Evolutionary conservation across 176 grass and related monocot genomes (phyloP), one percentile per base, ranked within the genome.

Genomic region (Triticum timopheevii): DNA sequence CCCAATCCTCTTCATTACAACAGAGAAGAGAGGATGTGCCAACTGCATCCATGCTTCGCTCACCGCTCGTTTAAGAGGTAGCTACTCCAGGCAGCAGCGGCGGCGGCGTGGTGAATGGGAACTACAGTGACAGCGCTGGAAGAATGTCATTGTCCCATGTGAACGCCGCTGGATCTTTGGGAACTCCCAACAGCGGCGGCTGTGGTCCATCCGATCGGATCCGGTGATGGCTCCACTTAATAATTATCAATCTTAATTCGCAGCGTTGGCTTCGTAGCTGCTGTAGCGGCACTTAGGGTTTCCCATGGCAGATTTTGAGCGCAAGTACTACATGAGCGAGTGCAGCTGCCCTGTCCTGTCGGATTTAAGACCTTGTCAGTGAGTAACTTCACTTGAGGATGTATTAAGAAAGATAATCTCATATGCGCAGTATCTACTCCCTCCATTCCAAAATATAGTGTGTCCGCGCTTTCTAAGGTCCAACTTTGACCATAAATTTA

Each of bases 61-160:
- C 52, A 16, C 34, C 4, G 27, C 54, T 72, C 2, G 8, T 30
- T 30, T 31, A 34, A 36, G 13, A 64, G 58, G 6, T 72, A 42
- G 69, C 22, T 73, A 73, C 22, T 39, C 28, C 10, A 20, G 70
- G 11, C 49, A 13, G 44, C 44, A 16, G 47, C 47, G 5, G 13
- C 47, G 6, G 38, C 23, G 20, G 24, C 63, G 40, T 49, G 85
- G 39, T 50, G 7, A 50, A 67, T 50, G 10, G 36, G 36, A 61
- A 3, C 35, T 72, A 72, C 33, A 65, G 65, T 23, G 81, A 84
- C 40, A 33, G 23, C 66, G 19, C 52, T 40, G 66, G 76, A 65
- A 65, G 61, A 89, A 85, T 80, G 82, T 75, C 76, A 13, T 13
- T 67, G 59, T 89, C 87, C 59, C 66, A 40, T 83, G 84, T 63